These are phyloP conservation scores for Aphanomyces euteiches DNA, from an alignment of 352 stramenopile genomes.

Conservation along the genomic window DNA sequence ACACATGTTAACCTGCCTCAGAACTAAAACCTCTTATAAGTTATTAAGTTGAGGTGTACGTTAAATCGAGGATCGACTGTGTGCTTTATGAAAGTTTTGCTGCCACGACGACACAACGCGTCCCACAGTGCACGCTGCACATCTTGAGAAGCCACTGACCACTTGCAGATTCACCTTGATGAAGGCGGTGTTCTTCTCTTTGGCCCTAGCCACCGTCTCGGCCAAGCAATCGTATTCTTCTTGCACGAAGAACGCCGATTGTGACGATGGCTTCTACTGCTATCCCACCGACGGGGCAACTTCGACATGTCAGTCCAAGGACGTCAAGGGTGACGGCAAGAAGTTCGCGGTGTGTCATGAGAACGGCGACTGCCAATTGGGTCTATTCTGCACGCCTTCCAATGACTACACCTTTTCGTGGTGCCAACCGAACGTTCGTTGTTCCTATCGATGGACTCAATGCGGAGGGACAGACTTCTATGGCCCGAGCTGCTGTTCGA, in stretches of 20 bases:
- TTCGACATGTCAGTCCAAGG: slow-evolving; percentile 10
- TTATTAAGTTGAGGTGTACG: no score
- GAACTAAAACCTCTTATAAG: no score
- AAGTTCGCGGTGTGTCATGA: not conserved
- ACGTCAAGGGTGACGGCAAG: not conserved
- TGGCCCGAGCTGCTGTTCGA: slow-evolving; percentile 18
- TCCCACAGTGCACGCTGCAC: no score
- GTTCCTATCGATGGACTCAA: not conserved
- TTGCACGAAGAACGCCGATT: not conserved
- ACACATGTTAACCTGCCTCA: no score
- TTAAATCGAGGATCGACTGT: no score
- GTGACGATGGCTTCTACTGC: slow-evolving; percentile 10
- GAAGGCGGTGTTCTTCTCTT: not conserved
- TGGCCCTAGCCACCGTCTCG: not conserved
- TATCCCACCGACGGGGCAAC: slow-evolving; percentile 1
- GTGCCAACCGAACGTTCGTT: slow-evolving; percentile 22
- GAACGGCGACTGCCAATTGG: not conserved
- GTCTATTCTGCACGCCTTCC: slow-evolving; percentile 19
- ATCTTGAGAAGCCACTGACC: no score
- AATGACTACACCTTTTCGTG: not conserved
- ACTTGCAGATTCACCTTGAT: no score
- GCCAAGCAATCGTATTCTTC: not conserved
- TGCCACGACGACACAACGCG: no score
- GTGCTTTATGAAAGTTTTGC: no score
- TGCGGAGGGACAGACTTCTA: slow-evolving; percentile 15